Base-by-base conservation (phyloP, 495 filamentous ascomycete genomes). In the Trichoderma orchidacearum region DNA sequence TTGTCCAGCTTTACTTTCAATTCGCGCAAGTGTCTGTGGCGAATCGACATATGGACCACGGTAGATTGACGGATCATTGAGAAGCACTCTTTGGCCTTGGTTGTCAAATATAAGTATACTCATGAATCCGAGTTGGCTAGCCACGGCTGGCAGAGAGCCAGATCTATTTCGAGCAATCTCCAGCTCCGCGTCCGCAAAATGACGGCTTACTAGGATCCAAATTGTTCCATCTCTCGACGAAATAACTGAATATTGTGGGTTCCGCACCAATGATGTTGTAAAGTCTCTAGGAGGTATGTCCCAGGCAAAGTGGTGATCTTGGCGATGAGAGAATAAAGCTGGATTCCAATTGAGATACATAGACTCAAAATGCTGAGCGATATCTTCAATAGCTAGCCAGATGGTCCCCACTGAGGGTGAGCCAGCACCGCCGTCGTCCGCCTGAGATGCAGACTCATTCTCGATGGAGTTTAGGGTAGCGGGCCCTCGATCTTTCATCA, bases 261-360 rank as follows among this genome's bases (percentile, higher is more conserved):
- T 89, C 30, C 81, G 78, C 2, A 79, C 76, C 63, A 95, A 89
- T 51, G 83, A 87, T 15, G 78, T 77, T 35, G 78, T 66, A 48
- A 77, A 76, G 27, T 71, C 79, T 12, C 75, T 70, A n/a, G 68
- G 73, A 0, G 83, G 76, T 17, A 94, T 73, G 34, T 87, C 80
- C 93, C 93, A 99, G 3, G 77, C 71, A 67, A 97, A 95, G 68
- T 99, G 93, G 55, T 89, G 78, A 62, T 97, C 90, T 65, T 95
- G 82, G 28, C 88, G 83, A 60, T 85, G 70, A 12, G 70, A 72
- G 69, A 99, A 99, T 7, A 96, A 72, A 2, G 77, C 79, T 5
- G 94, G 91, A 62, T 95, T 96, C 94, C 94, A 99, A 68, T 96
- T 99, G 45, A 97, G 73, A 68, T 97, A 99, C 29, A 97, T 77